Base-by-base conservation (phyloP, 441 rosid genomes). In the Pelargonium cotyledonis region DNA sequence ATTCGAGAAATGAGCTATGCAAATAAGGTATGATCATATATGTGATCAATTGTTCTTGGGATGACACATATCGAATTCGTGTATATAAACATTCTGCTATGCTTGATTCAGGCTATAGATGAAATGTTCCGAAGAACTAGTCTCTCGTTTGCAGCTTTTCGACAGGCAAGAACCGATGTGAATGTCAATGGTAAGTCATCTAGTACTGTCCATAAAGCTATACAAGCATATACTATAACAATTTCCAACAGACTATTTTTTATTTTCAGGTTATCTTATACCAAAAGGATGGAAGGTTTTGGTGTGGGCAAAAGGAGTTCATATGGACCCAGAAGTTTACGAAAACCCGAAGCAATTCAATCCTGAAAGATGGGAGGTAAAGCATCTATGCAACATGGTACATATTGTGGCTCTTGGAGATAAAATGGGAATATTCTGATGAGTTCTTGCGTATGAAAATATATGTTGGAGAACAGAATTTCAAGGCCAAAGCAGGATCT, bases 261-360 rank as follows among this genome's bases (percentile, higher is more conserved):
- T n/a, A 6, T 41, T 63, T 67, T 5, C 70, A 73, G 77, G 72
- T 26, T 77, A 70, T 35, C 35, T 67, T 10, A 70, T 75, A 67
- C 81, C 81, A 9, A 75, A 75, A 70, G 81, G 79, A n/a, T 79
- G 79, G 79, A 79, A 75, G 53, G 75, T 73, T 61, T 55, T 79
- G 71, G 65, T 73, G 2, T 75, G 75, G 66, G 70, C 55, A 16
- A 79, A 72, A 15, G 75, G 29, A 15, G 68, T 72, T 75, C 79
- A 75, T 11, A 61, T 66, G 68, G 71, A 78, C 65, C 77, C 81
- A 23, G 68, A 65, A 67, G 63, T 26, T 58, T 75, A 75, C 43
- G n/a, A 64, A 15, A 29, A 63, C 15, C 81, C 81, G 0, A 65
- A 64, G 38, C 65, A 71, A 9, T 78, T 68, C 58, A 26, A 44